phyloP scores from a whole-genome alignment of 345 rosid genomes.

The Bruguiera sexangula region DNA sequence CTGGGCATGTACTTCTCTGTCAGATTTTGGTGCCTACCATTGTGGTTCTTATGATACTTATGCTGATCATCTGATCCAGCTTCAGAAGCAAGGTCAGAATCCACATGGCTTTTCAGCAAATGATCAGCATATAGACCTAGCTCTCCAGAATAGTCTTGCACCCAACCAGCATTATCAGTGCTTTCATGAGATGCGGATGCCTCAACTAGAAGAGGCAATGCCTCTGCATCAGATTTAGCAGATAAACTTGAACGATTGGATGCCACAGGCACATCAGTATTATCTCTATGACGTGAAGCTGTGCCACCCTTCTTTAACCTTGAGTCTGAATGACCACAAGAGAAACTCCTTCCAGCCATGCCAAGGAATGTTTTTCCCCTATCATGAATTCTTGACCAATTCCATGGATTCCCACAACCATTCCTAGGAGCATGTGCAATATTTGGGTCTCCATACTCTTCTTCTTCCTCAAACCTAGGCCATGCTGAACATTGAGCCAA shows the following conservation, averaged over 20 bases:
- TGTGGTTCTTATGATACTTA: constrained; percentile 30
- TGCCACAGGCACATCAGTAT: constrained; percentile 51
- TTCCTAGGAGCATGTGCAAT: constrained; percentile 66
- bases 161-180: constrained; percentile 63
- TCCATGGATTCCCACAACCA: constrained; percentile 94
- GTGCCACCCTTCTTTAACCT: constrained; percentile 52
- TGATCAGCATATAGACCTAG: constrained; percentile 81
- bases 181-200: constrained; percentile 61
- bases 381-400: constrained; percentile 97
- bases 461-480: constrained; percentile 43
- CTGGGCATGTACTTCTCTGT: constrained; percentile 83
- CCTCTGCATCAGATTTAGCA: constrained; percentile 50
- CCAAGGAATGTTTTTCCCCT: constrained; percentile 78
- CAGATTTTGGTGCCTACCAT: constrained; percentile 64
- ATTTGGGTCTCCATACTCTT: constrained; percentile 43
- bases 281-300: constrained; percentile 48
- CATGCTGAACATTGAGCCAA: constrained; percentile 42
- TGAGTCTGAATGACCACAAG: constrained; percentile 84
- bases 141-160: constrained; percentile 90
- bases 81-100: constrained; percentile 77
- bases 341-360: constrained; percentile 90
- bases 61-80: constrained; percentile 56
- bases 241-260: constrained; percentile 61
- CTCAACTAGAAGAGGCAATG: constrained; percentile 65
- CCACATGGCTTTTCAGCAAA: constrained; percentile 60